These are phyloP conservation scores for Vitis amurensis DNA, from an alignment of 164 flowering plant genomes.

Conservation along the genomic window DNA sequence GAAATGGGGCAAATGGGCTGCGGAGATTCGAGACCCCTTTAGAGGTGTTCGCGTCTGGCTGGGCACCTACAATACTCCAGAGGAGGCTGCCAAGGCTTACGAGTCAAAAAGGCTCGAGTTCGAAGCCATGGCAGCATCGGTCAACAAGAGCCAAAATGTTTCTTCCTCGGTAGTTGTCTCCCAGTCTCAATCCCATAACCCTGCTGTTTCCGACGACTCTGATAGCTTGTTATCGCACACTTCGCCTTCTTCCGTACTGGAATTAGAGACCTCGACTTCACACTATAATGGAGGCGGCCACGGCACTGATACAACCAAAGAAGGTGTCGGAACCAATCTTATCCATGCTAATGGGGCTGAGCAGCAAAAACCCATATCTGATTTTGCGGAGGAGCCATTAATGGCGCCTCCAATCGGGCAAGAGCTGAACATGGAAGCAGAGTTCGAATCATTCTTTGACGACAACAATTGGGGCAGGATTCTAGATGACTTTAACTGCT, in stretches of 20 bases:
- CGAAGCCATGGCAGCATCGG: conserved; percentile 27
- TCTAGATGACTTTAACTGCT: conserved; percentile 30
- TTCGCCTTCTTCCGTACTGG: conserved; percentile 57
- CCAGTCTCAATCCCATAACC: conserved; percentile 7
- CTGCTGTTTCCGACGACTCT: conserved; percentile 34
- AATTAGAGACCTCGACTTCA: conserved; percentile 36
- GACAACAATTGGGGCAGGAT: conserved; percentile 32
- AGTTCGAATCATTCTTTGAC: conserved; percentile 36
- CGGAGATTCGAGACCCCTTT: conserved; percentile 88
- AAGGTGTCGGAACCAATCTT: not conserved
- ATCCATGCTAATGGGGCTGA: conserved; percentile 10
- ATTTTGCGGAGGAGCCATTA: conserved; percentile 27
- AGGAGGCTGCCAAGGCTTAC: conserved; percentile 76
- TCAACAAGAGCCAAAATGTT: not conserved
- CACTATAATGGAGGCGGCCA: too few relatives aligned
- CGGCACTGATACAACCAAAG: not conserved
- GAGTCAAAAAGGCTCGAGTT: conserved; percentile 39
- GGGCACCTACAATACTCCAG: conserved; percentile 79
- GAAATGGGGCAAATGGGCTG: conserved; percentile 97
- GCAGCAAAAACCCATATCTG: conserved; percentile 18
- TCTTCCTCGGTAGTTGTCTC: not conserved
- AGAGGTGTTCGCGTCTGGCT: conserved; percentile 68
- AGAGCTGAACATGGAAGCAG: conserved; percentile 42
- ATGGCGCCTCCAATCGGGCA: conserved; percentile 18
- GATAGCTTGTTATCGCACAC: conserved; percentile 41